A percentile compares a stretch with the other conserved stretches of the same genome.
Evolutionary conservation across 2,329 filamentous ascomycete genomes (phyloP).

Genomic region (Neonectria coccinea): DNA sequence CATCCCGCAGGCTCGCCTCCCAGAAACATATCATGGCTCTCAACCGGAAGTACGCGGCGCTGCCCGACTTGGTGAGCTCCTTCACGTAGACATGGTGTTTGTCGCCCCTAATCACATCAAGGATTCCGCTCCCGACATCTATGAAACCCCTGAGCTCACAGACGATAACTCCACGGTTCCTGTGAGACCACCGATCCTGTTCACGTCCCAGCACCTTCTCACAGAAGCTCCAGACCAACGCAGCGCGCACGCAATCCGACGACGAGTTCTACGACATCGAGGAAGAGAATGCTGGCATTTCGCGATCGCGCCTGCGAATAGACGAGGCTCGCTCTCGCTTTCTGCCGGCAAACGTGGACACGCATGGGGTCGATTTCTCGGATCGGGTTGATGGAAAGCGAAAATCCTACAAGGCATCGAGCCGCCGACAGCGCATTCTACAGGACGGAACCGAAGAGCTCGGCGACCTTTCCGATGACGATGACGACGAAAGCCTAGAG

Average conservation of each 20-base stretch:
- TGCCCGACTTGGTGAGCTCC: conserved; percentile 78
- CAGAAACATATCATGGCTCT: conserved; percentile 69
- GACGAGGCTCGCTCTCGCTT: conserved; percentile 86
- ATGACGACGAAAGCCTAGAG: conserved; percentile 79
- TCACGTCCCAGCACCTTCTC: conserved; percentile 34
- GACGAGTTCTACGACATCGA: conserved; percentile 73
- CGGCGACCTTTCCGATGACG: conserved; percentile 81
- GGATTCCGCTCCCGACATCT: conserved; percentile 94
- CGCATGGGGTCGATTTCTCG: conserved; percentile 85
- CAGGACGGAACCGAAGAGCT: conserved; percentile 74
- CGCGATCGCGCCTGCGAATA: conserved; percentile 79
- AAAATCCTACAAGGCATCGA: conserved; percentile 84
- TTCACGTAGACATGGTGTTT: conserved; percentile 14
- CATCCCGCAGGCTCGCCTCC: conserved; percentile 8
- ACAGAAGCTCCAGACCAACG: conserved; percentile 59
- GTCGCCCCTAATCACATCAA: conserved; percentile 51
- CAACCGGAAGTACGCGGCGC: conserved; percentile 83
- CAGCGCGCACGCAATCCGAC: conserved; percentile 68
- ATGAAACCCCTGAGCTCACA: conserved; percentile 93
- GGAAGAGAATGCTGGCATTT: conserved; percentile 75
- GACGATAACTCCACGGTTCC: conserved; percentile 89
- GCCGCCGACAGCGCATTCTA: conserved; percentile 71
- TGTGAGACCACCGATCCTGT: conserved; percentile 63
- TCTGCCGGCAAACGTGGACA: conserved; percentile 78
- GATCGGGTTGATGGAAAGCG: conserved; percentile 86